These are phyloP conservation scores for Castanea sativa DNA, from an alignment of 306 rosid species.

Conservation along the genomic window DNA sequence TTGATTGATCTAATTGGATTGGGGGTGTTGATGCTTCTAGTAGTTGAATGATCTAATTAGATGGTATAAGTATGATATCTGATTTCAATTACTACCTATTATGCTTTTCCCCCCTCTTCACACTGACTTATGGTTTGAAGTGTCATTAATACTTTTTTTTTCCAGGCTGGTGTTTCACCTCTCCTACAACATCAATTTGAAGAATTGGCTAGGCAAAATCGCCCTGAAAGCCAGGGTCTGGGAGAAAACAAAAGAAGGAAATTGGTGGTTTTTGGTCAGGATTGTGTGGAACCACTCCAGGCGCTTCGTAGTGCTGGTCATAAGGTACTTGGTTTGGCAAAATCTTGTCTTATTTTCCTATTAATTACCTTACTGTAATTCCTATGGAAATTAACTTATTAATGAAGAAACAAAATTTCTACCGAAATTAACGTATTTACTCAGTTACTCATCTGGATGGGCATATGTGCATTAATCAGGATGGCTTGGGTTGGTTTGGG, in stretches of 20 bases:
- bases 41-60: neutral
- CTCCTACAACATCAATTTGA: conserved; percentile 78
- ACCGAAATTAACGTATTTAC: no score
- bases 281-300: conserved; percentile 85
- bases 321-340: conserved; percentile 53
- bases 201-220: conserved; percentile 66
- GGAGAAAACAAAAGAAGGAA: conserved; percentile 57
- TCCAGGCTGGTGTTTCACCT: conserved; percentile 86
- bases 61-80: neutral
- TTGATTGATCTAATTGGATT: neutral
- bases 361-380: no score
- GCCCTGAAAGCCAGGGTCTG: conserved; percentile 32
- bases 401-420: no score
- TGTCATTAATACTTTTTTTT: neutral
- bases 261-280: conserved; percentile 83
- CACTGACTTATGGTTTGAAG: neutral
- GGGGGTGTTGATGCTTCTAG: neutral
- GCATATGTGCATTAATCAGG: no score
- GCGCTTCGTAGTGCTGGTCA: conserved; percentile 73
- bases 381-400: no score
- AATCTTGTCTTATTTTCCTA: neutral
- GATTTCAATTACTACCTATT: neutral
- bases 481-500: no score
- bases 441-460: no score
- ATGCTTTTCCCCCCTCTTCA: neutral